Conservation (phyloP, 129 eudicot species). For the Saussurea involucrata region DNA sequence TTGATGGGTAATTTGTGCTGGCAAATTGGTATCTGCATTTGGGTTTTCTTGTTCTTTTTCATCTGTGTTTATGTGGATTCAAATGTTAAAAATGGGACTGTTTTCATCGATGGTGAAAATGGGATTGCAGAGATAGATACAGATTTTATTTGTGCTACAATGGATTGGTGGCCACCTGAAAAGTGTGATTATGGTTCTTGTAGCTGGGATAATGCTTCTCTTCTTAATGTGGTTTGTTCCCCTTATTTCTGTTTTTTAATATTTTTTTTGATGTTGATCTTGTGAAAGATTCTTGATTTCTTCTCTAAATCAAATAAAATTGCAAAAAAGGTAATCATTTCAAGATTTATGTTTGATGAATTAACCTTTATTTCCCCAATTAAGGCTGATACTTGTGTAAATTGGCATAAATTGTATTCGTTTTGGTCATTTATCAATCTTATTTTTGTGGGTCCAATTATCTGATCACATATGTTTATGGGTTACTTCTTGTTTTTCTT, state of each 20-base stretch:
- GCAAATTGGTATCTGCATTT: slow-evolving; percentile 39
- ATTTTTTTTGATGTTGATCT: slow-evolving; percentile 2
- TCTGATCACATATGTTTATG: neutral
- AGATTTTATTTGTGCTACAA: slow-evolving; percentile 77
- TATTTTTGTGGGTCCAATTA: neutral
- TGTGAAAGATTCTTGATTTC: neutral
- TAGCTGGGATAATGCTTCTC: slow-evolving; percentile 84
- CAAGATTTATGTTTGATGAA: neutral
- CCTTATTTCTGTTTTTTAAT: neutral
- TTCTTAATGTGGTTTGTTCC: slow-evolving; percentile 61
- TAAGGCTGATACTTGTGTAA: neutral
- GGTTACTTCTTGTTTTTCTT: neutral
- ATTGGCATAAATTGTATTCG: neutral
- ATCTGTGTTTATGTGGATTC: slow-evolving; percentile 32
- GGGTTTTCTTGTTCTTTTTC: slow-evolving; percentile 27
- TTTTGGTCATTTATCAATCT: neutral
- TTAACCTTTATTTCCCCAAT: neutral
- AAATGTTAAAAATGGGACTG: slow-evolving; percentile 37
- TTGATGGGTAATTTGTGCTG: slow-evolving; percentile 40
- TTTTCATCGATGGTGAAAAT: slow-evolving; percentile 44
- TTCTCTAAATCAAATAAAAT: neutral
- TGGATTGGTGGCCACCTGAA: slow-evolving; percentile 99
- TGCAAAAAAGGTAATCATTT: neutral
- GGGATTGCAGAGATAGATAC: slow-evolving; percentile 58
- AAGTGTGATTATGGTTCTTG: slow-evolving; percentile 95